Evolutionary conservation across 371 early-diverging fungal species (phyloP).

Genomic region (Nematocida major): DNA sequence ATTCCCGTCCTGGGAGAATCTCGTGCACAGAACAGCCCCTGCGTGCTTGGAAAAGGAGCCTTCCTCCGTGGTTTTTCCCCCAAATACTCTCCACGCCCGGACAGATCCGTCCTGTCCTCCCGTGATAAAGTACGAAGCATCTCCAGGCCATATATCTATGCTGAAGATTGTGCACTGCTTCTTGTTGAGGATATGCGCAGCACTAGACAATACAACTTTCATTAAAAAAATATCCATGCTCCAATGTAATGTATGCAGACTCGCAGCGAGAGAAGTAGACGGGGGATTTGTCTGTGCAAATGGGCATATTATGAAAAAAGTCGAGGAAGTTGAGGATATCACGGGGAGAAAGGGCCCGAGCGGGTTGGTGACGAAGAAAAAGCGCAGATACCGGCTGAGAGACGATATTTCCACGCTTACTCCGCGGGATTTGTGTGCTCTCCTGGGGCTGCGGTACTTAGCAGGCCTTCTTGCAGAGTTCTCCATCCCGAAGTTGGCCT

Average conservation of each 20-base stretch:
- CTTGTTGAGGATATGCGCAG: conserved; percentile 36
- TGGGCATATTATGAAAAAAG: conserved; percentile 12
- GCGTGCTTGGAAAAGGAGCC: conserved; percentile 52
- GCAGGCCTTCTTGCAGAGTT: not conserved
- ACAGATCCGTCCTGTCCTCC: conserved; percentile 42
- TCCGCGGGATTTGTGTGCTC: not conserved
- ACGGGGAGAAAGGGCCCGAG: not conserved
- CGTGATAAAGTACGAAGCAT: not conserved
- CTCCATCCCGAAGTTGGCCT: not conserved
- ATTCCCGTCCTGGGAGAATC: conserved; percentile 52
- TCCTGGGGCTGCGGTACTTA: not conserved
- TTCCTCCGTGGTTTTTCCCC: conserved; percentile 15
- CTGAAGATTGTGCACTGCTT: conserved; percentile 33
- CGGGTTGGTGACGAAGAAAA: not conserved
- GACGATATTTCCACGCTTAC: not conserved
- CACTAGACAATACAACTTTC: conserved; percentile 28
- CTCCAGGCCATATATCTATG: conserved; percentile 15
- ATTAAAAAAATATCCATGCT: conserved; percentile 41
- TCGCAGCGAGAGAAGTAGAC: conserved; percentile 12
- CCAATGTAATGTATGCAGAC: conserved; percentile 2
- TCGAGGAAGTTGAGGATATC: conserved; percentile 16
- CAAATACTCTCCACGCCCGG: conserved; percentile 27
- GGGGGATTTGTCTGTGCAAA: conserved; percentile 24
- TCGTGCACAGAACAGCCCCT: conserved; percentile 59
- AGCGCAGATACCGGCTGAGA: too few relatives aligned